These are phyloP conservation scores for Aspergillus pseudoviridinutans DNA, from an alignment of 2,329 filamentous ascomycete genomes.

Conservation along the genomic window DNA sequence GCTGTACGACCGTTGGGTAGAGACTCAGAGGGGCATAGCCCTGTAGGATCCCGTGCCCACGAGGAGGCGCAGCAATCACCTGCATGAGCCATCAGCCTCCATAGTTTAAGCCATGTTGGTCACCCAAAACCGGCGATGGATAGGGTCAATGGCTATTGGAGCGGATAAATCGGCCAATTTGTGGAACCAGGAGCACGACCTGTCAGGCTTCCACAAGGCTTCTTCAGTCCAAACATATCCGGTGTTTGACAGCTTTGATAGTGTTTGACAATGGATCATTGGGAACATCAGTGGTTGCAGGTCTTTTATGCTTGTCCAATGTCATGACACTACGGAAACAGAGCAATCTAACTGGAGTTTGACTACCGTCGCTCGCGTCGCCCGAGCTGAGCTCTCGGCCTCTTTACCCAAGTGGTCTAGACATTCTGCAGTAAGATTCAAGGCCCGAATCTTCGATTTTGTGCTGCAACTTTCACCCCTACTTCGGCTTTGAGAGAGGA, in stretches of 20 bases:
- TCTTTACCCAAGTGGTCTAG: not conserved
- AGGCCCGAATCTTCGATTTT: not conserved
- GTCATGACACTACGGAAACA: not conserved
- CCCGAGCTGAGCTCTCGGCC: too few relatives aligned
- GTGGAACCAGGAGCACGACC: not conserved
- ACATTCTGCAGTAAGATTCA: not conserved
- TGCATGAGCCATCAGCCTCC: not conserved
- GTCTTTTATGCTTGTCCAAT: not conserved
- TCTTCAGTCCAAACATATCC: not conserved
- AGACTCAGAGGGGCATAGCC: not conserved
- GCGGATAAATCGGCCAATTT: not conserved
- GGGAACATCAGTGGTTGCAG: not conserved
- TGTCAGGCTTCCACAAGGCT: not conserved
- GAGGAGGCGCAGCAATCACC: not conserved
- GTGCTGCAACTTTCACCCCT: not conserved
- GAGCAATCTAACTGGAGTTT: not conserved
- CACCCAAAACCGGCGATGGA: not conserved
- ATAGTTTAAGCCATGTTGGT: not conserved
- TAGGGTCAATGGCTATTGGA: not conserved
- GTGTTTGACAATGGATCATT: too few relatives aligned
- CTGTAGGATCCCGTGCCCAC: not conserved
- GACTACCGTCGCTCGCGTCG: not conserved
- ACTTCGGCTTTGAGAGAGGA: conserved; percentile 18
- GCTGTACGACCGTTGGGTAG: not conserved
- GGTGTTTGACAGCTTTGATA: not conserved